Evolutionary conservation across 768 basidiomycete genomes (phyloP).

Genomic region (Antrodiella citrinella): DNA sequence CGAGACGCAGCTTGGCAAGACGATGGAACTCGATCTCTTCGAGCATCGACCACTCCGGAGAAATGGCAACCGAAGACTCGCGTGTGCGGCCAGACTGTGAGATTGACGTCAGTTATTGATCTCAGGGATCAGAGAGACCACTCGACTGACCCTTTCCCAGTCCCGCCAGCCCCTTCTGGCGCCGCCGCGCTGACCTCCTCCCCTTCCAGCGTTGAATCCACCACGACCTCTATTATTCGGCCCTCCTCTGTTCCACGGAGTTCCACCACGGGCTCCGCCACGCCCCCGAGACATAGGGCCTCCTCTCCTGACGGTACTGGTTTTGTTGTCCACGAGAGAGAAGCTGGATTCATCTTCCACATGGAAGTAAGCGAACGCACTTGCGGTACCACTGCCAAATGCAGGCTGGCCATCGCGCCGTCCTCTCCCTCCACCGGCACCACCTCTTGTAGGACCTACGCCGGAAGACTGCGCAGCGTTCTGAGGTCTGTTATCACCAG

Average conservation of each 20-base stretch:
- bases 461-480: conserved; percentile 34
- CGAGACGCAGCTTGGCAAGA: conserved; percentile 83
- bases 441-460: conserved; percentile 27
- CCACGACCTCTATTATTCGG: conserved; percentile 36
- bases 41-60: conserved; percentile 86
- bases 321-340: conserved; percentile 90
- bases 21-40: conserved; percentile 98
- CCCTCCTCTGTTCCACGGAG: conserved; percentile 32
- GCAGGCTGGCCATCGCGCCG: conserved; percentile 75
- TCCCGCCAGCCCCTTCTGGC: conserved; percentile 81
- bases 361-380: conserved; percentile 94
- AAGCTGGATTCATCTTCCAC: conserved; percentile 97
- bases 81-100: conserved; percentile 70
- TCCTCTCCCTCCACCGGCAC: conserved; percentile 41
- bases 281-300: conserved; percentile 50
- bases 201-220: conserved; percentile 33
- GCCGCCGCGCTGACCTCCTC: conserved; percentile 38
- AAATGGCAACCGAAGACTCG: conserved; percentile 91
- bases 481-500: conserved; percentile 53
- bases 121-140: not conserved
- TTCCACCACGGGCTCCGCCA: conserved; percentile 26
- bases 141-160: conserved; percentile 81
- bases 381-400: conserved; percentile 85
- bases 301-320: conserved; percentile 63
- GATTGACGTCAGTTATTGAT: conserved; percentile 6